phyloP scores from a whole-genome alignment of 2,329 filamentous ascomycete species.

The Hymenoscyphus salicellus region DNA sequence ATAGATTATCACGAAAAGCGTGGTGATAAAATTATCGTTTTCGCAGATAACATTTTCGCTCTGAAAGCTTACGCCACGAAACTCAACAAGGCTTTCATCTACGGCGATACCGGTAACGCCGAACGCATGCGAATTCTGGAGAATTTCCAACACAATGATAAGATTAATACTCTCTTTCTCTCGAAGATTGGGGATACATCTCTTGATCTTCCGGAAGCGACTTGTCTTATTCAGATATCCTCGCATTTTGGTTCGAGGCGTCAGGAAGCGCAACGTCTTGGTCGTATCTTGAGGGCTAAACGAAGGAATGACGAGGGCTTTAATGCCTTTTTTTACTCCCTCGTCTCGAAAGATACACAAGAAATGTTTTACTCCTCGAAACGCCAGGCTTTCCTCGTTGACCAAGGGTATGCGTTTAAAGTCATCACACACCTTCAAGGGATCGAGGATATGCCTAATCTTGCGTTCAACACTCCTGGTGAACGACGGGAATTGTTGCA shows the following conservation, averaged over 20 bases:
- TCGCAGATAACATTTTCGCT: constrained; percentile 95
- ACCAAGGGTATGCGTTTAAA: constrained; percentile 98
- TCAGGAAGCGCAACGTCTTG: constrained; percentile 91
- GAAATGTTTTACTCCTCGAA: constrained; percentile 99
- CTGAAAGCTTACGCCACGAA: constrained; percentile 81
- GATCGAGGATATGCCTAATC: constrained; percentile 76
- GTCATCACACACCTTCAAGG: constrained; percentile 95
- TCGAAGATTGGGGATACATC: constrained; percentile 98
- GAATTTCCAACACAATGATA: constrained; percentile 90
- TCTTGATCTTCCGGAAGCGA: constrained; percentile 94
- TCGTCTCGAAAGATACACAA: constrained; percentile 94
- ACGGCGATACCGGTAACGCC: constrained; percentile 78
- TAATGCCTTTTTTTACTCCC: constrained; percentile 97
- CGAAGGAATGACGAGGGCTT: constrained; percentile 96
- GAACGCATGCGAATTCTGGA: constrained; percentile 86
- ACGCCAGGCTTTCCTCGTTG: constrained; percentile 92
- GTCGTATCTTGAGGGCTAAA: constrained; percentile 91
- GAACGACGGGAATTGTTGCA: constrained; percentile 84
- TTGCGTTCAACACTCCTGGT: constrained; percentile 74
- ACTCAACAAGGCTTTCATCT: constrained; percentile 84
- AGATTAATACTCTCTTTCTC: constrained; percentile 88
- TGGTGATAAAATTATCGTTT: constrained; percentile 97
- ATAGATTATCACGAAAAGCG: constrained; percentile 95
- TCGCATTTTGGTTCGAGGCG: constrained; percentile 95
- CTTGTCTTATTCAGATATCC: constrained; percentile 94